Base-by-base conservation (phyloP, 805 yeast genomes). In the Groenewaldozyma salmanticensis region DNA sequence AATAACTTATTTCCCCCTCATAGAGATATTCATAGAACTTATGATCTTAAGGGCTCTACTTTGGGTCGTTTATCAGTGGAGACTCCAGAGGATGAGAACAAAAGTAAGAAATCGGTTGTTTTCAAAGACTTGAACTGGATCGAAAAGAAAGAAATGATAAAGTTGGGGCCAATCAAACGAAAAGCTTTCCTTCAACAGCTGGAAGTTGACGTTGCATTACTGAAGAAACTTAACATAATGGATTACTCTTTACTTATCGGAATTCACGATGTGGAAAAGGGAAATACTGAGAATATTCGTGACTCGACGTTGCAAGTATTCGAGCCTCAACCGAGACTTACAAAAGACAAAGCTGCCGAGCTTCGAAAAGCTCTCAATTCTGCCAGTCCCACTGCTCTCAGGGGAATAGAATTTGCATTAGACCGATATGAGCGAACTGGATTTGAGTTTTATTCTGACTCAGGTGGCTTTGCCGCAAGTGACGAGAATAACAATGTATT, bases 1-100 rank as follows among this genome's bases (percentile, higher is more conserved):
- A 92, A 92, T 67, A 92, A 92, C 56, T 70, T 92, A 37, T 92
- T 94, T 63, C 97, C 99, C 0, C 94, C 96, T 4, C 85, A 84
- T 54, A 70, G 87, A 37, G 92, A 83, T 47, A 79, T 90, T 42
- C 94, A 87, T 58, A 65, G 73, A 33, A 83, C 87, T 33, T 92
- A 76, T 61, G 99, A 92, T 58, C 71, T 92, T 58, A 92, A 92
- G 58, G 99, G 99, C 1, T 86, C 96, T 0, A 75, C 94, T 0
- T 71, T 82, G 68, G 96, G 96, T 61, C 47, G 86, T 81, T 61
- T 58, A 17, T 50, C 49, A 27, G 45, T 45, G n/a, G 45, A 43
- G 16, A 21, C 37, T 3, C 34, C 42, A 16, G 41, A 31, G 13
- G 42, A 40, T n/a, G 42, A 33, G 21, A 36, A 43, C 24, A 5